Conservation (phyloP, 257 asterid genomes). For the Leptodermis oblonga region DNA sequence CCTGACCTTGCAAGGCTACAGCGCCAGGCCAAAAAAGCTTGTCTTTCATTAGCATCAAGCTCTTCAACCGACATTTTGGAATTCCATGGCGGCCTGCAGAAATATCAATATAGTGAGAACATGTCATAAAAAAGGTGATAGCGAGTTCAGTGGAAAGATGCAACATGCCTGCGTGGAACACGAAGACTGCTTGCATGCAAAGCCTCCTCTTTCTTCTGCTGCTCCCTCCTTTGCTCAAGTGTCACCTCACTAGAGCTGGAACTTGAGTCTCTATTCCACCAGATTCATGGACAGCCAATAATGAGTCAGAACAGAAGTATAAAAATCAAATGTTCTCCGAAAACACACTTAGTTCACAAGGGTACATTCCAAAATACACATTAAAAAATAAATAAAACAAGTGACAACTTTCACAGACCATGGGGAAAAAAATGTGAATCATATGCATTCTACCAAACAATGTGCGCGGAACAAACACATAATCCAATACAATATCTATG, state of each 20-base stretch:
- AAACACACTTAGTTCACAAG: background rate
- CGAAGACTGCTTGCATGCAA: conserved; percentile 89
- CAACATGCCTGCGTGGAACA: conserved; percentile 81
- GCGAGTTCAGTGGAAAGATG: too few relatives aligned
- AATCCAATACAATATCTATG: background rate
- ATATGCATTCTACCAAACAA: background rate
- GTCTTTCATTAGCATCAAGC: conserved; percentile 76
- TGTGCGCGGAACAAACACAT: background rate
- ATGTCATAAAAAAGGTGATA: background rate
- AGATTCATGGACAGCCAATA: background rate
- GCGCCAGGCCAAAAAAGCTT: conserved; percentile 90
- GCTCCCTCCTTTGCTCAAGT: conserved; percentile 54
- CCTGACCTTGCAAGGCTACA: conserved; percentile 86
- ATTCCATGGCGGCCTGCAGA: conserved; percentile 87
- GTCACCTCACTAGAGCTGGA: conserved; percentile 50
- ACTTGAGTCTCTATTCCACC: conserved; percentile 55
- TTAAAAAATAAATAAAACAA: background rate
- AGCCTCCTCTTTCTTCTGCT: conserved; percentile 78
- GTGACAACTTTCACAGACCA: background rate
- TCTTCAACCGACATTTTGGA: conserved; percentile 81
- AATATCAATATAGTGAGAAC: conserved; percentile 17
- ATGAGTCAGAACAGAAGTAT: background rate
- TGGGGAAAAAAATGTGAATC: background rate
- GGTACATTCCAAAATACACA: background rate
- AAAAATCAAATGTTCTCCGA: background rate